Conservation (phyloP, 1,284 basidiomycete species). For the Moesziomyces sp. region DNA sequence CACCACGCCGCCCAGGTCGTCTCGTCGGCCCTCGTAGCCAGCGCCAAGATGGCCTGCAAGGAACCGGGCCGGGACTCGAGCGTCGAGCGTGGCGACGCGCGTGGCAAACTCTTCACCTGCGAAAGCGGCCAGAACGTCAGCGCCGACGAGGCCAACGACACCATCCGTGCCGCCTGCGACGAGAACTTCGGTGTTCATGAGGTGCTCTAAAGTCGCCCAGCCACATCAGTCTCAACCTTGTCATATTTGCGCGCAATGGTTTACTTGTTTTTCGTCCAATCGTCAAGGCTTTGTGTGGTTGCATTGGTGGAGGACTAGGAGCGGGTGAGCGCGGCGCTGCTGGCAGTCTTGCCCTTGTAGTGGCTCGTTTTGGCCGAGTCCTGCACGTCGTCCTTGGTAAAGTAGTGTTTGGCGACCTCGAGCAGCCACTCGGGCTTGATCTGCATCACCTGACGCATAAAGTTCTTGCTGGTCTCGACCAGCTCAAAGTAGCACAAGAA, state of each 20-base stretch:
- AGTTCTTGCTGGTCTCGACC: conserved; percentile 73
- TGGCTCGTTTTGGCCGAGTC: conserved; percentile 20
- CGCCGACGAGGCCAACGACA: conserved; percentile 1
- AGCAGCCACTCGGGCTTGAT: conserved; percentile 93
- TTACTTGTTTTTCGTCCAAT: too few relatives aligned
- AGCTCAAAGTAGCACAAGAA: conserved; percentile 92
- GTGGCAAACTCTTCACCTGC: conserved; percentile 5
- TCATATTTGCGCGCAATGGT: too few relatives aligned
- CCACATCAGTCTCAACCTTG: too few relatives aligned
- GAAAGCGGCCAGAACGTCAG: conserved; percentile 7
- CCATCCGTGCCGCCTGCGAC: conserved; percentile 11
- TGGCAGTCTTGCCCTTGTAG: conserved; percentile 37
- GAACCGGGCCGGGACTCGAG: background rate
- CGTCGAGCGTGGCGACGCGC: too few relatives aligned
- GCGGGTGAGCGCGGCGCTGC: conserved; percentile 7
- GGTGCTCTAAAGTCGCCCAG: too few relatives aligned
- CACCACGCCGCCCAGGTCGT: conserved; percentile 13
- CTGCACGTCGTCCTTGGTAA: conserved; percentile 52
- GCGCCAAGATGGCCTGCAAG: conserved; percentile 14
- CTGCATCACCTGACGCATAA: conserved; percentile 89
- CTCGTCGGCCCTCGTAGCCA: conserved; percentile 19
- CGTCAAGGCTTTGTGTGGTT: too few relatives aligned
- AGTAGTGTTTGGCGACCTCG: conserved; percentile 72
- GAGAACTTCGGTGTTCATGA: background rate
- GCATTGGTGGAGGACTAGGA: too few relatives aligned